Conservation (phyloP, 2,329 filamentous ascomycete species). For the Alternaria panax region DNA sequence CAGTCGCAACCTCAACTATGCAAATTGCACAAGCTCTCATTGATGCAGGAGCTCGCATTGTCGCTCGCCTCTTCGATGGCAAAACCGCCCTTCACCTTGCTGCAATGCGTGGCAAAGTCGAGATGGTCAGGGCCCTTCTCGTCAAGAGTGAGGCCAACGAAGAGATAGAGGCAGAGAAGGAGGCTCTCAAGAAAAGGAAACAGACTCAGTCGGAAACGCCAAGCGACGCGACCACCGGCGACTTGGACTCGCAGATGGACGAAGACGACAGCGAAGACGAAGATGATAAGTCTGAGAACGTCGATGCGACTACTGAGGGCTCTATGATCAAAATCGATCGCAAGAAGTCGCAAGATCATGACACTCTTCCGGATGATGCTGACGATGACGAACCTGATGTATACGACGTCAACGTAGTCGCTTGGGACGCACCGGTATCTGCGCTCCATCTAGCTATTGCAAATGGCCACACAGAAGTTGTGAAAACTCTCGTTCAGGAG, state of each 20-base stretch:
- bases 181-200: constrained; percentile 47
- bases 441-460: constrained; percentile 82
- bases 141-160: constrained; percentile 78
- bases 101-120: constrained; percentile 70
- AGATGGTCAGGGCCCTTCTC: constrained; percentile 76
- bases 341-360: constrained; percentile 50
- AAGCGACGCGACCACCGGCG: neutral
- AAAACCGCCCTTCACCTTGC: constrained; percentile 84
- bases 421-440: constrained; percentile 79
- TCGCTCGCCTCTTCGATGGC: constrained; percentile 79
- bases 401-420: constrained; percentile 77
- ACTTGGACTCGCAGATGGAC: constrained; percentile 14
- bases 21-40: constrained; percentile 76
- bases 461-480: constrained; percentile 72
- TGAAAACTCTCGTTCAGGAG: constrained; percentile 70
- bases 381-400: constrained; percentile 76
- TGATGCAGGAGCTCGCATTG: constrained; percentile 73
- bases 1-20: constrained; percentile 71
- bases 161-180: constrained; percentile 68
- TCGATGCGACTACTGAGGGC: constrained; percentile 71
- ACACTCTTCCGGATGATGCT: constrained; percentile 60
- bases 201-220: neutral
- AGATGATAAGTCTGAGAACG: constrained; percentile 42
- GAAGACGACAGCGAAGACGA: constrained; percentile 58
- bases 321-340: constrained; percentile 69